A percentile compares a stretch with the other conserved stretches of the same genome.
phyloP scores from a whole-genome alignment of 2,329 filamentous ascomycete genomes.

The Daldinia eschscholtzii region DNA sequence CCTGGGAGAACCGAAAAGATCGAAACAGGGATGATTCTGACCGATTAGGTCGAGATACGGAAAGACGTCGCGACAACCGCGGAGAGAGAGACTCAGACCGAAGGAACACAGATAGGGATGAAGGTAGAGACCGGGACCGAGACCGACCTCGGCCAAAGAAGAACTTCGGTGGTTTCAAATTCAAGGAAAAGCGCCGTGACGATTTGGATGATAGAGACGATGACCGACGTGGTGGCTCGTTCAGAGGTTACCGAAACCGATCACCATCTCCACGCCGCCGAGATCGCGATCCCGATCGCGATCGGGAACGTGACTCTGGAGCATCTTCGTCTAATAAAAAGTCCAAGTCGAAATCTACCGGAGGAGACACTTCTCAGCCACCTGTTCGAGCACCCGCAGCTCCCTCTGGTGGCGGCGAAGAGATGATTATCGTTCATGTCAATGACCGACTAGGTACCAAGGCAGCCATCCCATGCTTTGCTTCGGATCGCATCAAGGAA shows the following conservation, averaged over 20 bases:
- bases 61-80: slow-evolving; percentile 24
- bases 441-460: slow-evolving; percentile 98
- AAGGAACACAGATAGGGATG: slow-evolving; percentile 23
- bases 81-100: slow-evolving; percentile 27
- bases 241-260: slow-evolving; percentile 66
- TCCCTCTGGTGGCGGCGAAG: slow-evolving; percentile 64
- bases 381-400: slow-evolving; percentile 50
- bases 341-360: slow-evolving; percentile 49
- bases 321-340: slow-evolving; percentile 44
- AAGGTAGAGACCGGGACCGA: slow-evolving; percentile 38
- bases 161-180: slow-evolving; percentile 66
- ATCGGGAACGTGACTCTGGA: slow-evolving; percentile 53
- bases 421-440: slow-evolving; percentile 94
- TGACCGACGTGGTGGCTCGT: slow-evolving; percentile 56
- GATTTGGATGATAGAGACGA: slow-evolving; percentile 62
- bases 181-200: slow-evolving; percentile 67
- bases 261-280: slow-evolving; percentile 55
- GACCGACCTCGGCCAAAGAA: slow-evolving; percentile 51
- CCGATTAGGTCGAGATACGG: slow-evolving; percentile 17
- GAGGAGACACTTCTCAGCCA: slow-evolving; percentile 53
- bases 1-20: slow-evolving; percentile 28
- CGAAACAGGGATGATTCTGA: slow-evolving; percentile 21
- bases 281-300: slow-evolving; percentile 55
- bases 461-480: slow-evolving; percentile 89
- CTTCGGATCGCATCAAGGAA: slow-evolving; percentile 83